A percentile compares a stretch with the other conserved stretches of the same genome.
Conservation (phyloP, 805 yeast species). For the Candida sakaeoensis region DNA sequence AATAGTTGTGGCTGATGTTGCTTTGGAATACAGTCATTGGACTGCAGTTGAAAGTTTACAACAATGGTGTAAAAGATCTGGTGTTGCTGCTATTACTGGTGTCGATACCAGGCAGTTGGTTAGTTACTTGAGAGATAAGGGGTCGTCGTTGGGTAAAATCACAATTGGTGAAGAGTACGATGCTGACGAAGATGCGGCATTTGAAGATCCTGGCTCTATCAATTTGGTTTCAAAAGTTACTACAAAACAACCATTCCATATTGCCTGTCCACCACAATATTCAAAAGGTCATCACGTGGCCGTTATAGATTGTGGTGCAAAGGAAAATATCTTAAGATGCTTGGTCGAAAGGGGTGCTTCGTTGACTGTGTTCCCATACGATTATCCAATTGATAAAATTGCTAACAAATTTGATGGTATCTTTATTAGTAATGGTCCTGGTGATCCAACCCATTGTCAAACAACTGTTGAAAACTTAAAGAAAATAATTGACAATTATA, state of each 20-base stretch:
- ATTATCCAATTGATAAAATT: constrained; percentile 87
- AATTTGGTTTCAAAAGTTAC: constrained; percentile 92
- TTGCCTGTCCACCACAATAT: constrained; percentile 56
- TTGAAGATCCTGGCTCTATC: constrained; percentile 83
- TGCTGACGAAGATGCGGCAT: constrained; percentile 88
- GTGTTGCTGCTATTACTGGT: constrained; percentile 92
- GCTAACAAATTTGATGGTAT: constrained; percentile 93
- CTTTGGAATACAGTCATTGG: constrained; percentile 98
- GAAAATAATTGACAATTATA: constrained; percentile 59
- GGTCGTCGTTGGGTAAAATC: constrained; percentile 88
- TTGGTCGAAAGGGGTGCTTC: constrained; percentile 94
- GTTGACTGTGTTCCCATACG: constrained; percentile 93
- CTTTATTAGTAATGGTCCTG: constrained; percentile 95
- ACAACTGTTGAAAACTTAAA: constrained; percentile 71
- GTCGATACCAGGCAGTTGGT: constrained; percentile 97
- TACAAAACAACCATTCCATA: constrained; percentile 92
- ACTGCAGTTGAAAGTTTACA: constrained; percentile 95
- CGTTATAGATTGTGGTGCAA: constrained; percentile 96
- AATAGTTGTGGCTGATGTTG: constrained; percentile 93
- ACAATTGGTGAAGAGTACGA: constrained; percentile 88
- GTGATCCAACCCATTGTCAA: constrained; percentile 92
- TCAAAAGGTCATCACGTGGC: constrained; percentile 73
- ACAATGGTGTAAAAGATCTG: constrained; percentile 95
- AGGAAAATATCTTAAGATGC: constrained; percentile 93
- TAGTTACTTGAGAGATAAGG: constrained; percentile 89